Conservation (phyloP, 345 rosid genomes). For the Crucihimalaya himalaica region DNA sequence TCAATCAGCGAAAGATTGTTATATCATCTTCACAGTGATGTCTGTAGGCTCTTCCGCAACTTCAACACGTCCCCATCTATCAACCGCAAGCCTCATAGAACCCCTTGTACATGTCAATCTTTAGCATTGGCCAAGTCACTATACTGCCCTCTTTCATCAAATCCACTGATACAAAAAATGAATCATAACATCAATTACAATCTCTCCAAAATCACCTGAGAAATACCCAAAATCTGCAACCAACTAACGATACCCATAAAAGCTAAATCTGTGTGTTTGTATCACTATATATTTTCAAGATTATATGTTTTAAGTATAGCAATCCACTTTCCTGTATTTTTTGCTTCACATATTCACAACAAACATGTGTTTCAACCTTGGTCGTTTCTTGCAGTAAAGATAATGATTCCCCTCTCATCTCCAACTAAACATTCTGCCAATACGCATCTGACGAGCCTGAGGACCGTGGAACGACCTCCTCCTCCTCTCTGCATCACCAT, state of each 20-base stretch:
- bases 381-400: conserved; percentile 89
- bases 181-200: not conserved
- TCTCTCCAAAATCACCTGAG: not conserved
- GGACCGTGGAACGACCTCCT: conserved; percentile 70
- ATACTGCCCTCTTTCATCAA: conserved; percentile 76
- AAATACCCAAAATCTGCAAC: not conserved
- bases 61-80: conserved; percentile 69
- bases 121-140: conserved; percentile 67
- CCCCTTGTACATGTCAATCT: conserved; percentile 77
- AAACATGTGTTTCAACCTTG: conserved; percentile 56
- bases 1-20: conserved; percentile 78
- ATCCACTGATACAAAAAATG: conserved; percentile 58
- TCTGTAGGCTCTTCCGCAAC: conserved; percentile 51
- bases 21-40: conserved; percentile 72
- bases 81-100: conserved; percentile 86
- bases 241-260: not conserved
- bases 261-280: not conserved
- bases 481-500: conserved; percentile 72
- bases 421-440: conserved; percentile 92
- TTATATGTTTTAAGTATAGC: not conserved
- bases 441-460: conserved; percentile 83
- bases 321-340: not conserved
- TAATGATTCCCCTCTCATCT: conserved; percentile 88
- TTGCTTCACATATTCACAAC: not conserved
- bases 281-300: not conserved